Evolutionary conservation across 2,329 filamentous ascomycete species (phyloP), one percentile per base, ranked within the genome.

Genomic region (Fusarium foetens): DNA sequence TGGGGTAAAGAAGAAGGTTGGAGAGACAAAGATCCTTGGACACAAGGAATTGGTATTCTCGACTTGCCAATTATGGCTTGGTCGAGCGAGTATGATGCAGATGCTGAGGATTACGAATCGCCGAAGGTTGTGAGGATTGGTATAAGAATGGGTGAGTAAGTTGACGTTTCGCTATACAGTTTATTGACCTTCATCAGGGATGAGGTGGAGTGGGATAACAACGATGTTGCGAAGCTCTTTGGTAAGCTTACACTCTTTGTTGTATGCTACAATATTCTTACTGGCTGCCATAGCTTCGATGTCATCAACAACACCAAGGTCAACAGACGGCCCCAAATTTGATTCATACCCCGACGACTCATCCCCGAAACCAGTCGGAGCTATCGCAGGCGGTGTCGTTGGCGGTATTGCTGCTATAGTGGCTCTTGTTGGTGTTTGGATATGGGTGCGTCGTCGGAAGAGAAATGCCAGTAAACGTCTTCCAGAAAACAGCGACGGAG

Each of bases 281-380:
- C 33, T 52, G 25, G 36, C 23, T 27, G 1, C 13, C 14, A 27
- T 3, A 52, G 33, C 33, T 25, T 36, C 23, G 8, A 35, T 52
- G 12, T 25, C 23, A 52, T 3, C 19, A n/a, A 16, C 31, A 21
- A 27, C 23, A 11, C 31, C 48, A 12, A 21, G 5, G 0, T 16
- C 49, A 21, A 27, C 23, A 21, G 23, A 36, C 2, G 2, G 7
- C 0, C 27, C 45, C 0, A 6, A n/a, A 3, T 12, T 3, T 3
- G 21, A 17, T 8, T 9, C 21, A 1, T 0, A 2, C 14, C 10
- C 27, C 3, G 1, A 17, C 0, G 1, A 17, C 2, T 31, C 27
- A 27, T 38, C 49, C 0, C 1, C 23, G 11, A 25, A 23, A 6
- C 49, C 23, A 14, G 49, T 27, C 8, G 49, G 23, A 19, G 33